phyloP scores from a whole-genome alignment of 768 basidiomycete species.

The Cystobasidium onofrii region DNA sequence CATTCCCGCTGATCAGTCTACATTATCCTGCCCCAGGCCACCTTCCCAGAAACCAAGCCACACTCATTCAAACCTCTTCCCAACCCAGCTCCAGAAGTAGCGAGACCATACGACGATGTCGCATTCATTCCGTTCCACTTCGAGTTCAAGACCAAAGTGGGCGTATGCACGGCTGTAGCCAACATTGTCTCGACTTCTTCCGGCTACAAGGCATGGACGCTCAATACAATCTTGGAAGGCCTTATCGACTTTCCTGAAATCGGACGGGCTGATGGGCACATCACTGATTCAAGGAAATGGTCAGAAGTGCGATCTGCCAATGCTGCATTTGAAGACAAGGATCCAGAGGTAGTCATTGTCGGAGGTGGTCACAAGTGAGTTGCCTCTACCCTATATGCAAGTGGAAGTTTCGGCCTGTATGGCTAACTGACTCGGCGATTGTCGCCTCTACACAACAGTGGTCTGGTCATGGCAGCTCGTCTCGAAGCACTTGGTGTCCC shows the following conservation, averaged over 20 bases:
- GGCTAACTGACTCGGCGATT: too few relatives aligned
- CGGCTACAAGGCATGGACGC: slow-evolving; percentile 2
- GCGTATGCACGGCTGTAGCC: neutral
- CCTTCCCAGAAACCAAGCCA: too few relatives aligned
- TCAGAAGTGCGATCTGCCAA: neutral
- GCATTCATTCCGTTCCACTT: slow-evolving; percentile 3
- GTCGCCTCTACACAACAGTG: too few relatives aligned
- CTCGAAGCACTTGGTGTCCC: slow-evolving; percentile 55
- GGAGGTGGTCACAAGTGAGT: slow-evolving; percentile 7
- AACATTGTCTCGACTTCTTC: neutral
- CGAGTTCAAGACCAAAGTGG: neutral
- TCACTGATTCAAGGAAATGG: neutral
- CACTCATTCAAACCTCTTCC: neutral
- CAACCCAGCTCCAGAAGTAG: neutral
- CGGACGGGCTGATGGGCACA: neutral
- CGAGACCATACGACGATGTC: neutral
- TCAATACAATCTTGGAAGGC: neutral
- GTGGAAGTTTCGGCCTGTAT: neutral
- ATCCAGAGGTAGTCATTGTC: slow-evolving; percentile 7
- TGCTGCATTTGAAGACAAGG: neutral
- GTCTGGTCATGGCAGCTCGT: slow-evolving; percentile 56
- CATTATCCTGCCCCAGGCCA: too few relatives aligned
- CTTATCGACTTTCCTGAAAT: neutral
- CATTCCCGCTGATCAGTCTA: too few relatives aligned
- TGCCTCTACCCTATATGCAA: neutral